These are phyloP conservation scores for Magnolia sinica DNA, from an alignment of 164 flowering plant genomes.

Conservation along the genomic window DNA sequence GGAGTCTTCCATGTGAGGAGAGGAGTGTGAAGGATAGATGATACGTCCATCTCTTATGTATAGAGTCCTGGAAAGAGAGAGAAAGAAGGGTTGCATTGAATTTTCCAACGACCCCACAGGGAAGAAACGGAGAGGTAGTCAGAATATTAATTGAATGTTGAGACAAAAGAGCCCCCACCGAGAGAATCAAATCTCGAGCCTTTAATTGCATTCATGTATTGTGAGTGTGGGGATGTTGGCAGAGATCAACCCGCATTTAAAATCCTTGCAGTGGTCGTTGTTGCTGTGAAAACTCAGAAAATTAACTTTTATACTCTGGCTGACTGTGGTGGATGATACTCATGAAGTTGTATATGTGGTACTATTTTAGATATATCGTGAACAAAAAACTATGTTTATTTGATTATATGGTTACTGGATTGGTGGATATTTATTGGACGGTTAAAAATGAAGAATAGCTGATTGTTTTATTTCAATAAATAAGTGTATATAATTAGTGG, in stretches of 20 bases:
- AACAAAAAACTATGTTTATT: too few species aligned
- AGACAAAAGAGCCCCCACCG: not conserved
- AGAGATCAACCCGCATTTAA: conserved; percentile 6
- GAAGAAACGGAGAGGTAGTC: conserved; percentile 5
- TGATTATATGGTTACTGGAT: too few species aligned
- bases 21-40: not conserved
- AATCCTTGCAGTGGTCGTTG: not conserved
- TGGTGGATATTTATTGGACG: too few species aligned
- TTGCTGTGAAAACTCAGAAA: not conserved
- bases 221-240: conserved; percentile 7
- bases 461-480: too few species aligned
- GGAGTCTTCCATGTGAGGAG: not conserved
- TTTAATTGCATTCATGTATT: conserved; percentile 4
- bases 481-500: too few species aligned
- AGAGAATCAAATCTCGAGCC: conserved; percentile 5
- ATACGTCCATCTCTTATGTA: not conserved
- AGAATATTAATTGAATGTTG: conserved; percentile 9
- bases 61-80: not conserved
- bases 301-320: too few species aligned
- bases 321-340: too few species aligned
- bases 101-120: conserved; percentile 11
- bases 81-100: not conserved
- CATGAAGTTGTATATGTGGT: too few species aligned
- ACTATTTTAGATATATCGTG: too few species aligned
- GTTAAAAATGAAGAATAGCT: too few species aligned